These are phyloP conservation scores for Cordyceps javanica DNA, from an alignment of 2,329 filamentous ascomycete genomes.

Conservation along the genomic window DNA sequence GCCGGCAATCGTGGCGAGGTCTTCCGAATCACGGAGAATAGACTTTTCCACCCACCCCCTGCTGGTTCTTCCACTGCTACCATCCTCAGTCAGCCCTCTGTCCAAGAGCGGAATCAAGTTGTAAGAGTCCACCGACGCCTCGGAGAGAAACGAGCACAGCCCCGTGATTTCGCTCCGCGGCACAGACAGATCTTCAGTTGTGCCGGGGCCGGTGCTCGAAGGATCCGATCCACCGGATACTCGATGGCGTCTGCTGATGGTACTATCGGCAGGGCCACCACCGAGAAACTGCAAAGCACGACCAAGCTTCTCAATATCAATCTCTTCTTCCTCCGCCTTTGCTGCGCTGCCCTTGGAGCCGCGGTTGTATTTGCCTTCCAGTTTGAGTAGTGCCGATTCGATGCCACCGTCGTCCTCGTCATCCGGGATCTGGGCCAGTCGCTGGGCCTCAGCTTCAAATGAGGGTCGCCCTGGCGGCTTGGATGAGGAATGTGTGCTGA, in stretches of 20 bases:
- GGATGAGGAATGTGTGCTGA: constrained; percentile 53
- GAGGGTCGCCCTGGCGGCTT: constrained; percentile 63
- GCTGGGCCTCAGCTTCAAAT: constrained; percentile 83
- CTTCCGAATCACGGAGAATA: constrained; percentile 44
- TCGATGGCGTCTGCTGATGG: background rate
- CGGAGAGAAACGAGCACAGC: constrained; percentile 45
- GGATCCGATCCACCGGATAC: background rate
- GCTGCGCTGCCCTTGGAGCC: constrained; percentile 27
- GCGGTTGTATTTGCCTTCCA: constrained; percentile 78
- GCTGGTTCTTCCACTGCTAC: constrained; percentile 32
- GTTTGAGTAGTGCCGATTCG: constrained; percentile 84
- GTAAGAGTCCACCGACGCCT: constrained; percentile 67
- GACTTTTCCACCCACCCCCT: constrained; percentile 51
- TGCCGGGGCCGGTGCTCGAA: background rate
- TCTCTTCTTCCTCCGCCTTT: constrained; percentile 14
- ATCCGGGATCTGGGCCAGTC: constrained; percentile 82
- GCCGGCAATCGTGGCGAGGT: constrained; percentile 22
- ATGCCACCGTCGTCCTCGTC: constrained; percentile 76
- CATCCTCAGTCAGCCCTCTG: constrained; percentile 52
- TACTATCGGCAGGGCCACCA: constrained; percentile 1
- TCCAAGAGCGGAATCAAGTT: constrained; percentile 72
- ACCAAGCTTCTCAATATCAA: constrained; percentile 15
- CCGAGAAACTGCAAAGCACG: constrained; percentile 10
- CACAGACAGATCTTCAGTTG: background rate
- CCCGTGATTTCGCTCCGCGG: constrained; percentile 1